Evolutionary conservation across 2,329 filamentous ascomycete genomes (phyloP).

Genomic region (Penicillium sp.): DNA sequence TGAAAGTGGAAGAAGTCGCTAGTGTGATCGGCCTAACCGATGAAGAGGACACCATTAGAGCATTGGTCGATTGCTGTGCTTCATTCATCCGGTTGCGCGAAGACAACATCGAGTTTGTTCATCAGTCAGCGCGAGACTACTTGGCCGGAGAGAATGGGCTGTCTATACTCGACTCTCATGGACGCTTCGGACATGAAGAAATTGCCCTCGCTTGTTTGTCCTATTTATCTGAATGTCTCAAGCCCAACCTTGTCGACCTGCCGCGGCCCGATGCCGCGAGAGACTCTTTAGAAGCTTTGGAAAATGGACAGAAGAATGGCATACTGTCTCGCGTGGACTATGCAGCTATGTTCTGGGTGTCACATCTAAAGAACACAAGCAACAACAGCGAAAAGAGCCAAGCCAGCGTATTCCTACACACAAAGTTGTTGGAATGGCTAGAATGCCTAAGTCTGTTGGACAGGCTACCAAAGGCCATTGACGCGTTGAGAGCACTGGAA

Average conservation of each 20-base stretch:
- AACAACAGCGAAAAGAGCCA: too few relatives aligned
- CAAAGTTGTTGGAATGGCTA: too few relatives aligned
- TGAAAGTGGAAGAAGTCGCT: constrained; percentile 22
- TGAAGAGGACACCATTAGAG: constrained; percentile 4
- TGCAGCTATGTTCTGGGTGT: constrained; percentile 9
- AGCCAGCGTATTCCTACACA: too few relatives aligned
- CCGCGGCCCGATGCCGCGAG: constrained; percentile 6
- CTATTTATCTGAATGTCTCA: constrained; percentile 21
- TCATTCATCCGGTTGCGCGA: constrained; percentile 25
- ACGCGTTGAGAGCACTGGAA: too few relatives aligned
- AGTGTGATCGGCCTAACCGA: constrained; percentile 21
- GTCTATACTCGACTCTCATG: constrained; percentile 20
- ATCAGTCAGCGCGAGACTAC: constrained; percentile 30
- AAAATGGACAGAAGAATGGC: too few relatives aligned
- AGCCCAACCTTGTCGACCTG: constrained; percentile 24
- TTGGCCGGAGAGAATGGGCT: constrained; percentile 12
- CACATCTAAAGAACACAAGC: too few relatives aligned
- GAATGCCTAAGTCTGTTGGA: too few relatives aligned
- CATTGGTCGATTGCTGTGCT: constrained; percentile 19
- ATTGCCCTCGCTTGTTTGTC: constrained; percentile 19
- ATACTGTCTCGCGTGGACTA: constrained; percentile 14
- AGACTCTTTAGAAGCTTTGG: too few relatives aligned
- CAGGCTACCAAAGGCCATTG: too few relatives aligned
- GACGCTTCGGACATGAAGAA: constrained; percentile 9
- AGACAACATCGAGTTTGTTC: constrained; percentile 26